Evolutionary conservation across 2,329 filamentous ascomycete genomes (phyloP), one percentile per base, ranked within the genome.

Genomic region (Fusarium bulbicola): DNA sequence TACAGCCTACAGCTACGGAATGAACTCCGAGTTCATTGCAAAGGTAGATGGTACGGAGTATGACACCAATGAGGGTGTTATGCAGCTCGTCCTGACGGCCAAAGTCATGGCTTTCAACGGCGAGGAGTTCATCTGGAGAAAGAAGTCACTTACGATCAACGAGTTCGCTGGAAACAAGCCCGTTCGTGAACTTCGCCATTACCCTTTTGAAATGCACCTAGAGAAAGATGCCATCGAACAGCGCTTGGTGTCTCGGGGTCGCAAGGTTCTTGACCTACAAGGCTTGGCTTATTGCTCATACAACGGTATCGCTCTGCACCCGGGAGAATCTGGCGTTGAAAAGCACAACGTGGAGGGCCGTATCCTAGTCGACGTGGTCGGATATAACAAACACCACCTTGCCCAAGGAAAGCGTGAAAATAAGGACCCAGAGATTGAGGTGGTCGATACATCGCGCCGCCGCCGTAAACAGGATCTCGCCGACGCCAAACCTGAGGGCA

Each of bases 381-480:
- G 85, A 12, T 85, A 82, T 75, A 83, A 84, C 67, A 85, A 83
- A 72, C 81, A 84, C 68, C 79, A 84, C 39, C 76, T 82, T 6
- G 74, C 79, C 0, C 77, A 79, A 68, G 82, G 81, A 15, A 79
- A 78, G 52, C 79, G 82, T 16, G 83, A 84, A 66, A 77, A 73
- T 21, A 78, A 77, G 40, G 79, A 83, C 53, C 77, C 77, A 1
- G 68, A 79, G 5, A 76, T 76, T 13, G 69, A 75, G 47, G 76
- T 70, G 15, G 78, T 79, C 32, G 66, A 67, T 14, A 62, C 73
- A 3, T 63, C 54, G 14, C 62, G 52, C 21, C 37, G 58, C 13
- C 62, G 49, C 6, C 54, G 49, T 20, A 63, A n/a, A 7, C 54
- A 60, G n/a, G 65, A 69, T 14, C 50, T 73, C 13, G 65, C 64